Evolutionary conservation across 495 filamentous ascomycete species (phyloP), one percentile per base, ranked within the genome.

Genomic region (Penicillium dipodomyicola): DNA sequence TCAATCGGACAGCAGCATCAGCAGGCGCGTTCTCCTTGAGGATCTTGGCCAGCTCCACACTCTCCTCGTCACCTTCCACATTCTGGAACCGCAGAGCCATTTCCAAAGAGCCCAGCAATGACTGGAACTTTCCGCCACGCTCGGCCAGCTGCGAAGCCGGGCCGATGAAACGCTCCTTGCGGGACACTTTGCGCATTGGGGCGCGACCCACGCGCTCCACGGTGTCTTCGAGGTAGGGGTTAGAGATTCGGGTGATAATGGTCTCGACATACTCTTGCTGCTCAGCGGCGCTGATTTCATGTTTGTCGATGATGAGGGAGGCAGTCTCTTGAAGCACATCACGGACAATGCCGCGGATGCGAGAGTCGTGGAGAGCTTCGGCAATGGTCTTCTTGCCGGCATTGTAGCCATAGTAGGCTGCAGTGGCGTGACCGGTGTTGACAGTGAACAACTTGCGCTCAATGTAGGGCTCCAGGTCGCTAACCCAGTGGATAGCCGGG

Each of bases 361-460:
- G 78, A 41, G 75, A 58, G 61, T 88, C 83, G 30, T 80, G 78
- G 50, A 96, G 76, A 12, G 90, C 86, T 55, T 97, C 93, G 63
- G 93, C 89, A 57, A 98, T 91, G 32, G 85, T 92, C 65, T 81
- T 77, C 80, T 94, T 96, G 54, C 87, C 84, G 35, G 84, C 82
- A 68, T 88, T 76, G 79, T 94, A 85, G 42, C 94, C 94, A 72
- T 91, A 92, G 82, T 97, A 98, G 50, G 94, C 94, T 23, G 93
- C 91, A n/a, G 92, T 92, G 46, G 95, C 94, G 69, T 98, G 94
- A 45, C 91, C 87, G 23, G 94, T 97, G 83, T 98, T 98, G 80
- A 98, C 94, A 17, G 94, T 98, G 81, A 90, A 98, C 58, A 98
- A 86, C 80, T 98, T 98, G 74, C 94, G 92, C 84, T 98, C 92